These are phyloP conservation scores for Escovopsis weberi DNA, from an alignment of 2,329 filamentous ascomycete genomes.

Conservation along the genomic window DNA sequence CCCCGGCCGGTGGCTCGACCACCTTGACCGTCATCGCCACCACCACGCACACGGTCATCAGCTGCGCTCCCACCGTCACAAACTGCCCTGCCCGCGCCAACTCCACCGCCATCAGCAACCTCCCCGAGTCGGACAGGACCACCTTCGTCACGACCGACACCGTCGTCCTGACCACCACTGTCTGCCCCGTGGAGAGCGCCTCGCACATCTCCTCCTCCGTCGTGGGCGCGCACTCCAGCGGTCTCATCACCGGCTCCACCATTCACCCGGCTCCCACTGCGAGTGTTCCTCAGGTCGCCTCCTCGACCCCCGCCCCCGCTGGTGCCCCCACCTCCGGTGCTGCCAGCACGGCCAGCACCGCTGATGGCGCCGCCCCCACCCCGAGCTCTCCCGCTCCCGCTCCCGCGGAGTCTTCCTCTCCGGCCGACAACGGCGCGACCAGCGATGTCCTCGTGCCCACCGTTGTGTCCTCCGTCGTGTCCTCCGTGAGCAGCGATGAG, in stretches of 20 bases:
- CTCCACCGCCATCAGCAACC: slow-evolving; percentile 17
- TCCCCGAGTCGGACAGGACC: slow-evolving; percentile 21
- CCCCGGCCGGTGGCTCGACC: slow-evolving; percentile 13
- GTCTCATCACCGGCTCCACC: slow-evolving; percentile 23
- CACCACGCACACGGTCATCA: slow-evolving; percentile 41
- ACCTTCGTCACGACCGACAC: slow-evolving; percentile 24
- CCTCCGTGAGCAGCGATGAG: slow-evolving; percentile 18
- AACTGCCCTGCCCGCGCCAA: slow-evolving; percentile 32
- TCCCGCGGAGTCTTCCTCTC: slow-evolving; percentile 19
- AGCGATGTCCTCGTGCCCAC: slow-evolving; percentile 25
- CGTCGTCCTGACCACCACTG: slow-evolving; percentile 23
- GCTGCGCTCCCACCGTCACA: slow-evolving; percentile 41
- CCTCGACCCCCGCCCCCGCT: slow-evolving; percentile 1
- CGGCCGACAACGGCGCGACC: slow-evolving; percentile 18
- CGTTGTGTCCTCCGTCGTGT: slow-evolving; percentile 27
- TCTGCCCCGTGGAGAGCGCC: slow-evolving; percentile 32
- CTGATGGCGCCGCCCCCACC: slow-evolving; percentile 6
- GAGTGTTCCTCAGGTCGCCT: slow-evolving; percentile 2
- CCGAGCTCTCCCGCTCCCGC: slow-evolving; percentile 14
- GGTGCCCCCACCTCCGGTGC: slow-evolving; percentile 8
- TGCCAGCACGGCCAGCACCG: slow-evolving; percentile 9
- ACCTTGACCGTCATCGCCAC: slow-evolving; percentile 38
- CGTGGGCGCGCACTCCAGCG: slow-evolving; percentile 21
- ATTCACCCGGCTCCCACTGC: slow-evolving; percentile 16
- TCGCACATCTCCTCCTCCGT: slow-evolving; percentile 25